Evolutionary conservation across 352 stramenopile species (phyloP).

Genomic region (Aphanomyces euteiches): DNA sequence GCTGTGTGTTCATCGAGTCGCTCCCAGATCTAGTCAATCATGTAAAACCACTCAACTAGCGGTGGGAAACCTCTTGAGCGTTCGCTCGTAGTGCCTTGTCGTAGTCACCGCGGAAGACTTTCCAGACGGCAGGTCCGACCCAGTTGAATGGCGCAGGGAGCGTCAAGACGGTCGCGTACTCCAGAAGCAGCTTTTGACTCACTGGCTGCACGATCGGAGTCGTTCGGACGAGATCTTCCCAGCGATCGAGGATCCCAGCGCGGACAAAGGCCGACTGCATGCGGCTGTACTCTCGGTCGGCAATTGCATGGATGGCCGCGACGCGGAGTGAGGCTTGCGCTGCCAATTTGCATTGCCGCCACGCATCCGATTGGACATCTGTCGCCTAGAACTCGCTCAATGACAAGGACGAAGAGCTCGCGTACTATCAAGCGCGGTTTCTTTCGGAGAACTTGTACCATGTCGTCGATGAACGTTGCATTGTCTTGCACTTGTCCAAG

Average conservation of each 20-base stretch:
- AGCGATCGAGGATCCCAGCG: background rate
- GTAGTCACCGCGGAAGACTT: conserved; percentile 6
- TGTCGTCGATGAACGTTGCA: conserved; percentile 1
- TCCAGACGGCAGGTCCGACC: background rate
- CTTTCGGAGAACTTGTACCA: conserved; percentile 1
- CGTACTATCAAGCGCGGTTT: conserved; percentile 7
- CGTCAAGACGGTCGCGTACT: background rate
- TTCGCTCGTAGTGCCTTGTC: background rate
- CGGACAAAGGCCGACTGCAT: background rate
- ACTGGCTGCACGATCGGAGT: background rate
- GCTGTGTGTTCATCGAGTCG: conserved; percentile 1
- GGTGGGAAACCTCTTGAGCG: background rate
- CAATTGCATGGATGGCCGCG: conserved; percentile 5
- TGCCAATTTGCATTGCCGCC: conserved; percentile 1
- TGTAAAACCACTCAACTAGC: background rate
- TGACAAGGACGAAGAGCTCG: background rate
- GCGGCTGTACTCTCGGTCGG: conserved; percentile 4
- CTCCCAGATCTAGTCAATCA: background rate
- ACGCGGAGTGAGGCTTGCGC: conserved; percentile 1
- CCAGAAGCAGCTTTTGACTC: background rate
- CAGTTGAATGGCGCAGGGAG: background rate
- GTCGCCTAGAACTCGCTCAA: background rate
- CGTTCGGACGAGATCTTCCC: background rate
- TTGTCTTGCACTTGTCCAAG: background rate
- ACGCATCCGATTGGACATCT: background rate